Evolutionary conservation across 495 filamentous ascomycete species (phyloP), one percentile per base, ranked within the genome.

Genomic region (Entonaema liquescens): DNA sequence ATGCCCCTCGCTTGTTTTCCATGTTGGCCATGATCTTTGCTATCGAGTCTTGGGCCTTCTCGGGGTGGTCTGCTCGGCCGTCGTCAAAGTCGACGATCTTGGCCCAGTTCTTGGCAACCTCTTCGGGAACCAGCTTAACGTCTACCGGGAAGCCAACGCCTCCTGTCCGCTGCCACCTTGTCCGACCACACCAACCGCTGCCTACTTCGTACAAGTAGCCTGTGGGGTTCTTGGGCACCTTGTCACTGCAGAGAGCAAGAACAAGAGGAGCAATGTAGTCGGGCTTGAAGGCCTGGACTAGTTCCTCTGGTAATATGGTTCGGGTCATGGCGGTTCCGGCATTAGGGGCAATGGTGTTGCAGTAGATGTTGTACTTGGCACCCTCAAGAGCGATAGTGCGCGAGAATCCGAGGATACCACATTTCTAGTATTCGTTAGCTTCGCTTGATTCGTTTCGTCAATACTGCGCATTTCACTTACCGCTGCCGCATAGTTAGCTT

Each of bases 251-350:
- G 44, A 99, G 90, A 33, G 93, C 88, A 28, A 92, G 90, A 53
- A 99, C 95, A 42, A 98, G 79, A 52, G 95, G 95, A 49, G 95
- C 95, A 80, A 99, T 94, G 79, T 98, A 98, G 74, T 98, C 95
- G 49, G 95, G 95, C 90, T 99, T 99, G 88, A 99, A 97, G 36
- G 95, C 96, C 85, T 98, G 95, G 47, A 99, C 94, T 85, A 98
- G 90, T 82, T 98, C 95, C 75, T 98, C 93, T 38, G 95, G 96
- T 83, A 99, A 90, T 82, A 99, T 93, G 60, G 92, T 94, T 63
- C 90, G 86, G 67, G 95, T 99, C 93, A 99, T 97, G 76, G 91
- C 90, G 38, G 95, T 99, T 71, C 95, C 95, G 40, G 95, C 95
- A 76, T 99, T 99, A 42, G 95, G 95, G 31, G 95, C 95, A 71